These are phyloP conservation scores for Paecilomyces sp. DNA, from an alignment of 2,329 filamentous ascomycete species.

Conservation along the genomic window DNA sequence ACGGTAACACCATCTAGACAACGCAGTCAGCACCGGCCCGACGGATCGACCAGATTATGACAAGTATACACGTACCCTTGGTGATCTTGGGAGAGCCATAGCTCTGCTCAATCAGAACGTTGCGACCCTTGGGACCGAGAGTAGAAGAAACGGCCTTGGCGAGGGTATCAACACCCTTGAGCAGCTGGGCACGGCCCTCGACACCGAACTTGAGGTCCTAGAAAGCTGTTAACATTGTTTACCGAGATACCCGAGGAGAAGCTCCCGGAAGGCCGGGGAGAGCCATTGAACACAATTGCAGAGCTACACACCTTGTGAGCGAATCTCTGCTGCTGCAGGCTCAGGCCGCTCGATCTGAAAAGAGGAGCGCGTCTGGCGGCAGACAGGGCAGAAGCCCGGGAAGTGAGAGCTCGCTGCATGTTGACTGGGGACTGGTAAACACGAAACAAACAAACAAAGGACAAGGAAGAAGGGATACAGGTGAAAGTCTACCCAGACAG, in stretches of 20 bases:
- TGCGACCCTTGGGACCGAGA: slow-evolving; percentile 94
- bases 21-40: slow-evolving; percentile 13
- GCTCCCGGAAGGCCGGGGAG: background rate
- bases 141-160: slow-evolving; percentile 95
- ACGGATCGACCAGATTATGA: background rate
- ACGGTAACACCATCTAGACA: slow-evolving; percentile 77
- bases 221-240: slow-evolving; percentile 20
- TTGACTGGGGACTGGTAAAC: slow-evolving; percentile 33
- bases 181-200: slow-evolving; percentile 79
- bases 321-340: slow-evolving; percentile 85
- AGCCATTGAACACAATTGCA: slow-evolving; percentile 11
- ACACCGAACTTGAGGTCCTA: slow-evolving; percentile 98
- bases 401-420: slow-evolving; percentile 95
- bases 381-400: slow-evolving; percentile 73
- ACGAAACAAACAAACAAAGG: slow-evolving; percentile 15
- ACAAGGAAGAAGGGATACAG: slow-evolving; percentile 13
- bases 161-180: slow-evolving; percentile 92
- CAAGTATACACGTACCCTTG: slow-evolving; percentile 63
- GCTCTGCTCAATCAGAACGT: slow-evolving; percentile 96
- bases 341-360: slow-evolving; percentile 57
- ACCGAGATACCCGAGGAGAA: slow-evolving; percentile 9
- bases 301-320: slow-evolving; percentile 76
- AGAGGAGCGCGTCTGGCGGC: slow-evolving; percentile 51
- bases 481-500: slow-evolving; percentile 25
- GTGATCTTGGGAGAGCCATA: slow-evolving; percentile 99